Conservation (phyloP, 495 filamentous ascomycete genomes). For the Daldinia loculata region DNA sequence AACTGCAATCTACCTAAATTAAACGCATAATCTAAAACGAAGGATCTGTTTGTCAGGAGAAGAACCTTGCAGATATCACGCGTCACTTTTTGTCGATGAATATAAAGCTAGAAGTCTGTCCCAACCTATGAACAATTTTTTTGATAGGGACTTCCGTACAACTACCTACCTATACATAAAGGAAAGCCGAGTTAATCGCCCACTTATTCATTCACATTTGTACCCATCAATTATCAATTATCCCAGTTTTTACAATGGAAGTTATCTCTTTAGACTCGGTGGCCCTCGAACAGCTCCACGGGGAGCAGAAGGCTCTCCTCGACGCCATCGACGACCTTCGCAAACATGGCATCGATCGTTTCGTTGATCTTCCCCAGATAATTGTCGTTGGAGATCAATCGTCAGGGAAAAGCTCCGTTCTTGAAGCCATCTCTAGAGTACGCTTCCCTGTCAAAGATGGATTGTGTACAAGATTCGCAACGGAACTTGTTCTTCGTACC, state of each 20-base stretch:
- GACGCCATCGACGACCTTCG: conserved; percentile 62
- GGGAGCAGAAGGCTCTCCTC: conserved; percentile 50
- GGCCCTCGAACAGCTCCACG: conserved; percentile 40
- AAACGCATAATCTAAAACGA: too few species aligned
- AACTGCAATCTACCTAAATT: too few species aligned
- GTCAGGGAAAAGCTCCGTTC: conserved; percentile 76
- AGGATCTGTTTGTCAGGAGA: too few species aligned
- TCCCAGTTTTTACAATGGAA: conserved; percentile 6
- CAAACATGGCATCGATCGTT: conserved; percentile 57
- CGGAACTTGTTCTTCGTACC: conserved; percentile 65
- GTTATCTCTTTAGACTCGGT: conserved; percentile 28
- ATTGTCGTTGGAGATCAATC: conserved; percentile 79
- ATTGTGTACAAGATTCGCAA: conserved; percentile 74
- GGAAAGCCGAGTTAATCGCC: too few species aligned
- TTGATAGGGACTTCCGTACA: too few species aligned
- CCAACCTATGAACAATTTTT: too few species aligned
- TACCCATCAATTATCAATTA: background rate
- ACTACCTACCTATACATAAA: too few species aligned
- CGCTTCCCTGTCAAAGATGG: conserved; percentile 72
- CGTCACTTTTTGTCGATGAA: too few species aligned
- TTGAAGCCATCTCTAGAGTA: conserved; percentile 76
- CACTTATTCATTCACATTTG: background rate
- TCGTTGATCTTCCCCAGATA: conserved; percentile 70
- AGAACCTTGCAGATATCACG: too few species aligned
- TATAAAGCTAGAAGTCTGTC: too few species aligned